These are phyloP conservation scores for Gossypium trilobum DNA, from an alignment of 441 rosid genomes.

Conservation along the genomic window DNA sequence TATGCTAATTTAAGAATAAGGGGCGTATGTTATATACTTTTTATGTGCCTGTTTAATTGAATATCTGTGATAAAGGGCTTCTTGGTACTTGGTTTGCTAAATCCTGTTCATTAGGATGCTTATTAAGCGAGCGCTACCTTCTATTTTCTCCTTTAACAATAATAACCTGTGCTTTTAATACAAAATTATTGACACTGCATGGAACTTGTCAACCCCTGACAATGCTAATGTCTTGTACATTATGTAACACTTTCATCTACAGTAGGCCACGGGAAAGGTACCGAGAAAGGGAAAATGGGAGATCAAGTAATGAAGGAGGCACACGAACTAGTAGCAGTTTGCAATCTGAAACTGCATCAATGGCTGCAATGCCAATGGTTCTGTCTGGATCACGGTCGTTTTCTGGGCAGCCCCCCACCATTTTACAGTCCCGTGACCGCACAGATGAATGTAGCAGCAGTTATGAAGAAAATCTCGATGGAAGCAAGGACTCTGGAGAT, in stretches of 20 bases:
- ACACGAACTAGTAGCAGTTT: constrained; percentile 33
- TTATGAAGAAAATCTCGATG: constrained; percentile 61
- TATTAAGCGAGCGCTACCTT: not conserved
- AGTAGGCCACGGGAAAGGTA: constrained; percentile 61
- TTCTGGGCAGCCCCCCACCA: constrained; percentile 55
- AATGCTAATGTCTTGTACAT: constrained; percentile 1
- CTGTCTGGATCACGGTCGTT: constrained; percentile 52
- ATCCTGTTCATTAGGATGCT: not conserved
- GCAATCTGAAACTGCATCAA: constrained; percentile 38
- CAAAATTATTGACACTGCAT: constrained; percentile 2
- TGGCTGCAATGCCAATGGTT: constrained; percentile 32
- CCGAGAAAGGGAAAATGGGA: constrained; percentile 72
- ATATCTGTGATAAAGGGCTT: not conserved
- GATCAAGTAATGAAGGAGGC: constrained; percentile 45
- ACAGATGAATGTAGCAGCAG: constrained; percentile 55
- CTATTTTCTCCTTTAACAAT: not conserved
- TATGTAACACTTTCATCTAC: constrained; percentile 20
- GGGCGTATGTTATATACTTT: not conserved
- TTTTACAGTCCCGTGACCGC: constrained; percentile 66
- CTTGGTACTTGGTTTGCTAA: not conserved
- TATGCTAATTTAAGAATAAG: constrained; percentile 1
- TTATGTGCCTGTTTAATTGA: not conserved
- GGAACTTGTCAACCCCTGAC: not conserved
- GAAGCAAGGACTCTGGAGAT: constrained; percentile 75
- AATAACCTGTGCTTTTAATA: not conserved